Evolutionary conservation across 1,284 basidiomycete species (phyloP).

Genomic region (Irpex sp.): DNA sequence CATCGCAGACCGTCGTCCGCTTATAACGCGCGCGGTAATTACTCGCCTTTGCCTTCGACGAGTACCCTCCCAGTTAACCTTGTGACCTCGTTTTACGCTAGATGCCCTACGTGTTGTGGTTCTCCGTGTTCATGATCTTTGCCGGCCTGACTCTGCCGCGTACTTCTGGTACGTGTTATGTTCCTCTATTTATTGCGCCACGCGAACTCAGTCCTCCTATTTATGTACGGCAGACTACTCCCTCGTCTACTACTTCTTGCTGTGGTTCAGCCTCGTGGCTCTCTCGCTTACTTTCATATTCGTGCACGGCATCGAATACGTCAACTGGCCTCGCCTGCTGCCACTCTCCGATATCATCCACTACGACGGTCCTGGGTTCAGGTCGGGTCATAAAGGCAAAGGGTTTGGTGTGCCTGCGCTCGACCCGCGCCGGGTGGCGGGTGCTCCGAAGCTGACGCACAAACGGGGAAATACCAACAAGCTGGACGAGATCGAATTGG

Average conservation of each 20-base stretch:
- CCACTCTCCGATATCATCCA: constrained; percentile 82
- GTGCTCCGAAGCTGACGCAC: constrained; percentile 32
- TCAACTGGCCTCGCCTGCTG: constrained; percentile 91
- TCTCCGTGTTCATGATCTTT: constrained; percentile 85
- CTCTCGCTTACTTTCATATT: constrained; percentile 68
- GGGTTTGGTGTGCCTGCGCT: constrained; percentile 47
- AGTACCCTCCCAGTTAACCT: neutral
- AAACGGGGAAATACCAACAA: constrained; percentile 34
- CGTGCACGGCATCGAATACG: constrained; percentile 82
- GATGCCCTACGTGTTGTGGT: constrained; percentile 83
- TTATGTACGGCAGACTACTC: constrained; percentile 57
- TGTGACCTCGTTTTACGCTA: constrained; percentile 27
- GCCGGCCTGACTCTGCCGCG: constrained; percentile 82
- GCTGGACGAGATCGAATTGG: constrained; percentile 55
- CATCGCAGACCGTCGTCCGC: constrained; percentile 74
- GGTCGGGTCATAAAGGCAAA: constrained; percentile 74
- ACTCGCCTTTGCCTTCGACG: constrained; percentile 1
- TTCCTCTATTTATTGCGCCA: constrained; percentile 42
- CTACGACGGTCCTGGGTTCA: constrained; percentile 86
- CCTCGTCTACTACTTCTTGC: constrained; percentile 74
- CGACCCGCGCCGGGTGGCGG: constrained; percentile 28
- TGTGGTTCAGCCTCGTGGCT: constrained; percentile 70
- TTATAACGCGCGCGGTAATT: constrained; percentile 80
- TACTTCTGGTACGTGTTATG: constrained; percentile 64
- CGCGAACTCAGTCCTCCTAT: constrained; percentile 22